Percentiles rank a stretch among this genome's conserved stretches.
These are phyloP conservation scores for Pulveroboletus sp. DNA, from an alignment of 768 basidiomycete genomes.

Conservation along the genomic window DNA sequence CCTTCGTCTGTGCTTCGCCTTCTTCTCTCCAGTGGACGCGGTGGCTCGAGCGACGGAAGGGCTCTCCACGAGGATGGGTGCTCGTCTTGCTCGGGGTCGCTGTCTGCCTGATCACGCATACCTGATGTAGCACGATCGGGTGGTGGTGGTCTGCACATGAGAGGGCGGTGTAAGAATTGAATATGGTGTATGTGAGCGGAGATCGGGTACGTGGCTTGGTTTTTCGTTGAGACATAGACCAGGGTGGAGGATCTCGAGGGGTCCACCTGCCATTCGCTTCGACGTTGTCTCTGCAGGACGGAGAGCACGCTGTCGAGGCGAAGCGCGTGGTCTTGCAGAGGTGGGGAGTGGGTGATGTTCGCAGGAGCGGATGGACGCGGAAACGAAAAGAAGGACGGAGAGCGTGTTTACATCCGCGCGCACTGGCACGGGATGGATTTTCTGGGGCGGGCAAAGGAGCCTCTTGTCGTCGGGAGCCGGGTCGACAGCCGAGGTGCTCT, in stretches of 20 bases:
- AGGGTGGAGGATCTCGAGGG: conserved; percentile 9
- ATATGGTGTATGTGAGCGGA: conserved; percentile 6
- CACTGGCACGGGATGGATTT: conserved; percentile 21
- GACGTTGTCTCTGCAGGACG: conserved; percentile 5
- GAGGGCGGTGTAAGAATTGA: conserved; percentile 19
- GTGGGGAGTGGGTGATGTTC: conserved; percentile 1
- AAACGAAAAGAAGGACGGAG: conserved; percentile 27
- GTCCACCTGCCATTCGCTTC: conserved; percentile 23
- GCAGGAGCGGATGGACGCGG: conserved; percentile 22
- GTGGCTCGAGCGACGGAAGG: conserved; percentile 11
- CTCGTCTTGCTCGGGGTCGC: conserved; percentile 44
- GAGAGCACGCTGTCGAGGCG: conserved; percentile 7
- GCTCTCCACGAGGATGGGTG: conserved; percentile 36
- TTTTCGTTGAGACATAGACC: conserved; percentile 16
- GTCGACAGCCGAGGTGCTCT: conserved; percentile 19
- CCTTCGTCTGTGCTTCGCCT: conserved; percentile 18
- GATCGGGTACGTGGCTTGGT: conserved; percentile 17
- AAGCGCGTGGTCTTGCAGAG: conserved; percentile 8
- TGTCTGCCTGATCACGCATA: conserved; percentile 28
- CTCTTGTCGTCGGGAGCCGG: conserved; percentile 25
- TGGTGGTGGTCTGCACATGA: conserved; percentile 25
- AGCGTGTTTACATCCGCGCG: conserved; percentile 30
- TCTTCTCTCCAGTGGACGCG: conserved; percentile 9
- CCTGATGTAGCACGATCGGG: conserved; percentile 10
- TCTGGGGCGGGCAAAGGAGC: conserved; percentile 15